A percentile compares a stretch with the other conserved stretches of the same genome.
Evolutionary conservation across 1,284 basidiomycete species (phyloP).

Genomic region (Flammula alnicola): DNA sequence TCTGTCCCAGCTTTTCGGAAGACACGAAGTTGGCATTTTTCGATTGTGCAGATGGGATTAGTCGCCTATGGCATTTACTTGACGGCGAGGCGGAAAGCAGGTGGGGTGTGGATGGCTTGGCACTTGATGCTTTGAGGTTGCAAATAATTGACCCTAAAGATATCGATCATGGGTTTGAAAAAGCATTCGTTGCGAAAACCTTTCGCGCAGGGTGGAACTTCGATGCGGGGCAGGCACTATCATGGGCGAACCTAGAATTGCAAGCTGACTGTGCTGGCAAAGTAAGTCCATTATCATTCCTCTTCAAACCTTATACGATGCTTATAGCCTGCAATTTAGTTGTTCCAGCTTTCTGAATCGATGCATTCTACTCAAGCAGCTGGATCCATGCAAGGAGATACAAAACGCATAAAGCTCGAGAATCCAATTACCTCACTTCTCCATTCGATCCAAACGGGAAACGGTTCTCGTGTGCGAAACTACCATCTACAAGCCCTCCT

Average conservation of each 20-base stretch:
- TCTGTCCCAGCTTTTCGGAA: conserved; percentile 34
- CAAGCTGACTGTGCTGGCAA: conserved; percentile 80
- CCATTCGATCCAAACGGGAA: conserved; percentile 46
- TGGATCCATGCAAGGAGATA: conserved; percentile 28
- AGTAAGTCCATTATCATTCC: conserved; percentile 44
- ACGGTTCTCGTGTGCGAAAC: conserved; percentile 39
- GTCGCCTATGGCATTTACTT: conserved; percentile 57
- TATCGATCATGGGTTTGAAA: conserved; percentile 19
- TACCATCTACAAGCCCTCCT: conserved; percentile 80
- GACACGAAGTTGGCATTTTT: conserved; percentile 24
- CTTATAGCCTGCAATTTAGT: conserved; percentile 40
- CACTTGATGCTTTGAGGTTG: conserved; percentile 67
- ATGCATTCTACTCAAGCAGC: conserved; percentile 41
- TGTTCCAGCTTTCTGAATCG: conserved; percentile 66
- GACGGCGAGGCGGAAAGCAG: conserved; percentile 66
- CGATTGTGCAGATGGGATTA: conserved; percentile 48
- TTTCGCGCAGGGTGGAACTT: conserved; percentile 79
- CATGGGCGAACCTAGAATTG: conserved; percentile 85
- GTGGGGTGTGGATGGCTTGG: conserved; percentile 65
- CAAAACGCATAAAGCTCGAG: conserved; percentile 58
- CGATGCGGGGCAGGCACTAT: conserved; percentile 67
- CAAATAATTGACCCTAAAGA: conserved; percentile 37
- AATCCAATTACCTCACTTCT: conserved; percentile 67
- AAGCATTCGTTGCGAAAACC: conserved; percentile 62
- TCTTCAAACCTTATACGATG: not conserved